phyloP scores from a whole-genome alignment of 768 basidiomycete species.

The Phylloporus arenicola region DNA sequence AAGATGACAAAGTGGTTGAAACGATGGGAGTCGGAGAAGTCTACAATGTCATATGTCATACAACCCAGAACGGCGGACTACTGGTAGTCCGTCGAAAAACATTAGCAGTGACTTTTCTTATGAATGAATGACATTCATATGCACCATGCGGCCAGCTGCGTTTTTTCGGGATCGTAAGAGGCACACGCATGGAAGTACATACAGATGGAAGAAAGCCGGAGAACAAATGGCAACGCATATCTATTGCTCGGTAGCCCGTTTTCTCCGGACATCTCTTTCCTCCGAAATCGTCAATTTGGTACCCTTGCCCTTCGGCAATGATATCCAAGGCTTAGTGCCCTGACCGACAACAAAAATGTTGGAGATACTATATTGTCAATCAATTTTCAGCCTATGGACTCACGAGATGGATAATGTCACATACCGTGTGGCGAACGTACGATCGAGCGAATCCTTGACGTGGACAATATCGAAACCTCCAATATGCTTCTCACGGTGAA shows the following conservation, averaged over 20 bases:
- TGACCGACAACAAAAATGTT: conserved; percentile 99
- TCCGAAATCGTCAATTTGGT: conserved; percentile 95
- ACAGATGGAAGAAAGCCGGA: conserved; percentile 4
- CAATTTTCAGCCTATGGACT: neutral
- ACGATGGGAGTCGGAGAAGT: conserved; percentile 81
- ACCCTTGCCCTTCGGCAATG: conserved; percentile 96
- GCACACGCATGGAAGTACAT: conserved; percentile 20
- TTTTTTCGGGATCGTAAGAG: conserved; percentile 16
- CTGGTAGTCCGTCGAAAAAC: conserved; percentile 32
- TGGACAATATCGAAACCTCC: conserved; percentile 99
- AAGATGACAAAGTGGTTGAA: conserved; percentile 91
- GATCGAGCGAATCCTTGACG: conserved; percentile 90
- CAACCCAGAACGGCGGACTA: conserved; percentile 40
- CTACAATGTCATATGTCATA: conserved; percentile 36
- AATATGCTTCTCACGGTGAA: conserved; percentile 94
- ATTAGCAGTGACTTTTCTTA: neutral
- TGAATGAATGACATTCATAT: conserved; percentile 4
- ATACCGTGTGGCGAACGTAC: conserved; percentile 96
- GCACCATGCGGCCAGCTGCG: conserved; percentile 11
- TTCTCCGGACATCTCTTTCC: conserved; percentile 91
- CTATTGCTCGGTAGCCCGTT: conserved; percentile 67
- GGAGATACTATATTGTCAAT: conserved; percentile 56
- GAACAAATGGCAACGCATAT: conserved; percentile 13
- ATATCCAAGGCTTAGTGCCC: conserved; percentile 93
- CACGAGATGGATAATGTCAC: conserved; percentile 21